Conservation (phyloP, 148 eudicot species). For the Rhododendron vialii region DNA sequence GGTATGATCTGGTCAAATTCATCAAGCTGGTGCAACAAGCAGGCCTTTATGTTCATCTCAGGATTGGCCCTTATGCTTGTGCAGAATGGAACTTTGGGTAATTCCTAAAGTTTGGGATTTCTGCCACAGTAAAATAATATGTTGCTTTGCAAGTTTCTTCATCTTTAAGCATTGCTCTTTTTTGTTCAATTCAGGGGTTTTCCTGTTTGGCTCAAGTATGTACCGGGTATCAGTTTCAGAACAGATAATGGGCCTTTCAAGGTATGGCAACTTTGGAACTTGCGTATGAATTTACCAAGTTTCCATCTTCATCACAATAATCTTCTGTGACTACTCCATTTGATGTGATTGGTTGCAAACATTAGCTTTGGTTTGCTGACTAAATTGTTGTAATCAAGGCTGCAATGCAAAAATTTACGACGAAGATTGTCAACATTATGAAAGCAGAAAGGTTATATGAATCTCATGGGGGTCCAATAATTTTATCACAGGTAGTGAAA, state of each 20-base stretch:
- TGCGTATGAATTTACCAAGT: neutral
- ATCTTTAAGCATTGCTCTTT: neutral
- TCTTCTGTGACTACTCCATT: neutral
- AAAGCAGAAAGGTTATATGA: conserved; percentile 68
- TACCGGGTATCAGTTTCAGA: conserved; percentile 85
- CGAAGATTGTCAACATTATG: conserved; percentile 86
- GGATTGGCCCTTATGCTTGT: conserved; percentile 94
- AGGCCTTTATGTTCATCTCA: conserved; percentile 80
- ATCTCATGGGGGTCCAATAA: conserved; percentile 94
- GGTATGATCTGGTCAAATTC: conserved; percentile 84
- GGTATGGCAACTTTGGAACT: conserved; percentile 33
- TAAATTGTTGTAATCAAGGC: conserved; percentile 33
- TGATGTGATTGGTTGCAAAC: neutral
- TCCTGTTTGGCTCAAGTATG: conserved; percentile 91
- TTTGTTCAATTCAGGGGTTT: conserved; percentile 52
- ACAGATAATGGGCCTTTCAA: conserved; percentile 88
- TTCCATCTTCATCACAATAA: neutral
- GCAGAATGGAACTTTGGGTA: conserved; percentile 99
- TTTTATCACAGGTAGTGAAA: conserved; percentile 71
- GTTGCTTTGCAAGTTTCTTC: neutral
- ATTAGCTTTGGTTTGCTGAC: neutral
- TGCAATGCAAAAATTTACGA: conserved; percentile 81
- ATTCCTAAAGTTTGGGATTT: conserved; percentile 10
- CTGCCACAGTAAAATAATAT: neutral
- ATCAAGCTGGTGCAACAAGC: conserved; percentile 71